phyloP scores from a whole-genome alignment of 495 filamentous ascomycete genomes.

The Jackrogersella multiformis region DNA sequence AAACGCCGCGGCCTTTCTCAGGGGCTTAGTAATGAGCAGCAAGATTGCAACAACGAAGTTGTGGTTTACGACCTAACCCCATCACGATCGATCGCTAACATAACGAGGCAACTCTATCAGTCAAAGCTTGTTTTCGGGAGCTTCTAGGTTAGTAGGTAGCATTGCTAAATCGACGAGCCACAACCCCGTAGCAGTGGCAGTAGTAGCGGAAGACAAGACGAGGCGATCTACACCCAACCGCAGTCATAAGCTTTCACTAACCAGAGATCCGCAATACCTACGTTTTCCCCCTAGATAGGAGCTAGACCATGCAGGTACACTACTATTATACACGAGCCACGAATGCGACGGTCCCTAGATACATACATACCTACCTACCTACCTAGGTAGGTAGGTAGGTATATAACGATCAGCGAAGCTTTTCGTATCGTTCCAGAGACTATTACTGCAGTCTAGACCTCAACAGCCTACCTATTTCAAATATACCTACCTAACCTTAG shows the following conservation, averaged over 20 bases:
- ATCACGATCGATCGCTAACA: too few species aligned
- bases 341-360: constrained; percentile 3
- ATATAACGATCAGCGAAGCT: background rate
- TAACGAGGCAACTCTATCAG: background rate
- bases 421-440: background rate
- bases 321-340: too few species aligned
- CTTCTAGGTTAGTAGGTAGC: too few species aligned
- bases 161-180: background rate
- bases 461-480: background rate
- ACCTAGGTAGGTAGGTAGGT: too few species aligned
- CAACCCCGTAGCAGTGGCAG: background rate
- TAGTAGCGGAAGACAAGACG: background rate
- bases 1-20: background rate
- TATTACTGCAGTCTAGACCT: background rate
- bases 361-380: too few species aligned
- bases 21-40: background rate
- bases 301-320: too few species aligned
- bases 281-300: too few species aligned
- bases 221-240: background rate
- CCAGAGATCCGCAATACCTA: background rate
- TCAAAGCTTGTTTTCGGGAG: too few species aligned
- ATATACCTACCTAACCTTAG: background rate
- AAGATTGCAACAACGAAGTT: background rate
- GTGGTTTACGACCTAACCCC: background rate
- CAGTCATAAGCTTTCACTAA: background rate